Base-by-base conservation (phyloP, 2,329 filamentous ascomycete genomes). In the Cladosporium sp. region DNA sequence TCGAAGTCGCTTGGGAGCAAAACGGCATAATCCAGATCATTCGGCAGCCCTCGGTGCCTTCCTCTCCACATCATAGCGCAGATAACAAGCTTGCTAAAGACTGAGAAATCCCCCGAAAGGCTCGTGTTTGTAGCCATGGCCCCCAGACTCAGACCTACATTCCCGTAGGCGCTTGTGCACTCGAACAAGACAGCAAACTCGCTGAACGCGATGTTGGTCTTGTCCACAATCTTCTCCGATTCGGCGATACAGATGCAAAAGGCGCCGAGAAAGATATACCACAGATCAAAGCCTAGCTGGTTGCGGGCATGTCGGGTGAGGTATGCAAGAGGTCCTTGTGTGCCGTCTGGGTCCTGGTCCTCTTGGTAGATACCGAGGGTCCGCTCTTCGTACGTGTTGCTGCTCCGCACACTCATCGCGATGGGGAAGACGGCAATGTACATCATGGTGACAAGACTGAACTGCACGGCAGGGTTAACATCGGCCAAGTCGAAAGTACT, bases 41-140 rank as follows among this genome's bases (percentile, higher is more conserved):
- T 81, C 0, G 80, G 80, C 1, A 83, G 65, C 12, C 80, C 80
- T 68, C 80, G 78, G 60, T 83, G 80, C 7, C 80, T 72, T 18
- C 80, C 80, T 52, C 80, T 78, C 50, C 83, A 70, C 64, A 80
- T 75, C 78, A 83, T 82, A 8, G 80, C 78, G 52, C 82, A 79
- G 56, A 83, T 77, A 47, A 83, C 75, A 55, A 83, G 70, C 60
- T 83, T 83, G 9, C 75, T 79, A 2, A 93, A 68, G 0, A 84
- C 78, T 7, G 77, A 81, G 65, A 96, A 95, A 58, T 95, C 81
- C 0, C 80, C 85, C 30, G 81, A 89, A 54, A 97, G 45, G 45
- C 43, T 50, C 13, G 39, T 44, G 5, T n/a, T 9, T 4, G 17
- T 50, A n/a, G 38, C 38, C 11, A 47, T 52, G 7, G 49, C 48